Percentiles rank a stretch among this genome's conserved stretches.
Evolutionary conservation across 2,329 filamentous ascomycete species (phyloP).

Genomic region (Sordariomycetes sp.): DNA sequence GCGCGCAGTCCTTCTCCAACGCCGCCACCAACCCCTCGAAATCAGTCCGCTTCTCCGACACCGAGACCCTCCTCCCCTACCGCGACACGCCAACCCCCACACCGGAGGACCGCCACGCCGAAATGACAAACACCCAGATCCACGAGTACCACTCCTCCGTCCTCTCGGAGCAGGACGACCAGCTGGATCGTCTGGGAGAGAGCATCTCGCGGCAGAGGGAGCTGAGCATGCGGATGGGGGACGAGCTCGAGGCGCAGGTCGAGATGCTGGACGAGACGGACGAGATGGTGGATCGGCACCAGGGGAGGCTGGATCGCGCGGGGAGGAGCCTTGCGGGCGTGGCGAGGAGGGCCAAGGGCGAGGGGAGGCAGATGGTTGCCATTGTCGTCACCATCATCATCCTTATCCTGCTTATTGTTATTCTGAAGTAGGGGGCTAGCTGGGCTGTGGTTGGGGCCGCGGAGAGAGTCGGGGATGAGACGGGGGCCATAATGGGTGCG

Average conservation of each 20-base stretch:
- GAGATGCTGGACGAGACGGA: slow-evolving; percentile 84
- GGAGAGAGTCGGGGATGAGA: background rate
- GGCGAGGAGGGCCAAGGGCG: slow-evolving; percentile 56
- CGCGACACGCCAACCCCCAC: slow-evolving; percentile 48
- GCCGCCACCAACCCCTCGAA: slow-evolving; percentile 35
- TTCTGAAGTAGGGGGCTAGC: slow-evolving; percentile 50
- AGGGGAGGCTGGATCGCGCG: slow-evolving; percentile 62
- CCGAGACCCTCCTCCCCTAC: slow-evolving; percentile 43
- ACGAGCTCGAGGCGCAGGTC: slow-evolving; percentile 87
- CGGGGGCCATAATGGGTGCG: background rate
- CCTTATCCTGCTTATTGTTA: slow-evolving; percentile 67
- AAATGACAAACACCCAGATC: slow-evolving; percentile 70
- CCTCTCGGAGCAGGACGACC: slow-evolving; percentile 80
- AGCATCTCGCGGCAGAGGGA: slow-evolving; percentile 83
- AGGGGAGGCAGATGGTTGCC: slow-evolving; percentile 77
- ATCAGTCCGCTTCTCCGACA: slow-evolving; percentile 78
- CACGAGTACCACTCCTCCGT: slow-evolving; percentile 73
- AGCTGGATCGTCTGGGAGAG: slow-evolving; percentile 77
- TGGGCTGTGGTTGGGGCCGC: background rate
- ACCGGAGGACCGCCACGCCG: slow-evolving; percentile 37
- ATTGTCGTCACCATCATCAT: slow-evolving; percentile 75
- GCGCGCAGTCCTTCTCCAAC: slow-evolving; percentile 34
- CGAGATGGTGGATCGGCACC: slow-evolving; percentile 67
- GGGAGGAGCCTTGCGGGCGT: slow-evolving; percentile 59
- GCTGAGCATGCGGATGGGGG: slow-evolving; percentile 88